These are phyloP conservation scores for Plasmodium cynomolgi DNA, from an alignment of 169 alveolate genomes.

Conservation along the genomic window DNA sequence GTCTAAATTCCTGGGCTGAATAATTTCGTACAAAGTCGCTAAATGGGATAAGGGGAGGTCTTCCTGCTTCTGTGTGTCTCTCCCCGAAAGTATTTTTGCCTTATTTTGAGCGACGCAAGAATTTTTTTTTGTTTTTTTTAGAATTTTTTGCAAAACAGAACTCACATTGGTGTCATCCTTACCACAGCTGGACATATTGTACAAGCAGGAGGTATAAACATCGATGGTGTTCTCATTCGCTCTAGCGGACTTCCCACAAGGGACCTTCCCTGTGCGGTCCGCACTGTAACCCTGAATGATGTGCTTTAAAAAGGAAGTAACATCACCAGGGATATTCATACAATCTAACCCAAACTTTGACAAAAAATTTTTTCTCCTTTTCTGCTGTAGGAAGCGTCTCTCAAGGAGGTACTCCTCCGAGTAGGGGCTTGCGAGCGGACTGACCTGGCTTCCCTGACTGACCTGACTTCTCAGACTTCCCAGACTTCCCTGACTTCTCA, in stretches of 20 bases:
- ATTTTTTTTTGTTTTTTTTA: constrained; percentile 12
- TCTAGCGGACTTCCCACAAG: not conserved
- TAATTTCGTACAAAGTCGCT: constrained; percentile 22
- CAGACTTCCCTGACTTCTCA: no score
- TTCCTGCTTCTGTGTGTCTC: not conserved
- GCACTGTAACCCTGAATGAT: not conserved
- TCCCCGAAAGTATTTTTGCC: not conserved
- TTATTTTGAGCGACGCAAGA: not conserved
- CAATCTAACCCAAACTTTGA: constrained; percentile 29
- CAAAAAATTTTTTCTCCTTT: constrained; percentile 27
- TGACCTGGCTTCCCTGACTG: no score
- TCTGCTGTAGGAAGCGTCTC: not conserved
- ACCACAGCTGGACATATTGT: not conserved
- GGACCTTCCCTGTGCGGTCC: not conserved
- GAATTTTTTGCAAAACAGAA: not conserved
- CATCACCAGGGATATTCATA: not conserved
- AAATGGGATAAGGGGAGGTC: not conserved
- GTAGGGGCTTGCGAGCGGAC: no score
- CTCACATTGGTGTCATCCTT: not conserved
- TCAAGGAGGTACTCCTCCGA: no score
- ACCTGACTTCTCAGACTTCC: no score
- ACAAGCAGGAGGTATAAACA: not conserved
- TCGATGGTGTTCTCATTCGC: not conserved
- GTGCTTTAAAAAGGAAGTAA: constrained; percentile 15
- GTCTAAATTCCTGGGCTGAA: constrained; percentile 3